phyloP scores from a whole-genome alignment of 1,284 basidiomycete genomes.

The Inonotus hispidus region DNA sequence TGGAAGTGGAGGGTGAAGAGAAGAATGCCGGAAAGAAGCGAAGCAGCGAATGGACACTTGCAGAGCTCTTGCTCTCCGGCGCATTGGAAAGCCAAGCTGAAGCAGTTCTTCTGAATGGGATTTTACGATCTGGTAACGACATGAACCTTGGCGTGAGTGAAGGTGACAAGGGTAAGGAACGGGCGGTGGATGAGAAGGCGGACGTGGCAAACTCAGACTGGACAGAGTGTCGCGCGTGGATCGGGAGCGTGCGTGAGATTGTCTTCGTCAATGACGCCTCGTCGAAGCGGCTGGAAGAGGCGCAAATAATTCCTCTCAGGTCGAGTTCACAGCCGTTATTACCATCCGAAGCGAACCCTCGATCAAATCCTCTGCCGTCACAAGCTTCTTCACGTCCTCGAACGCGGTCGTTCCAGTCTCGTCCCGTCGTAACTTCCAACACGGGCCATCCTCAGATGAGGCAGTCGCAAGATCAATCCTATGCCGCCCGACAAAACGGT shows the following conservation, averaged over 20 bases:
- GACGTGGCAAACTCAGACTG: not conserved
- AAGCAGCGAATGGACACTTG: slow-evolving; percentile 29
- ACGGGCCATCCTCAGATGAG: not conserved
- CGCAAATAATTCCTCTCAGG: not conserved
- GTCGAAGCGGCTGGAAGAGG: not conserved
- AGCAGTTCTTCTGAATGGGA: not conserved
- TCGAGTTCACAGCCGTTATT: not conserved
- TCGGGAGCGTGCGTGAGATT: slow-evolving; percentile 11
- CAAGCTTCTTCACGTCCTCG: not conserved
- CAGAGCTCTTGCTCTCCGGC: slow-evolving; percentile 33
- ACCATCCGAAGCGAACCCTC: not conserved
- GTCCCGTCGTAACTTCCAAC: not conserved
- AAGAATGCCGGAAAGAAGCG: slow-evolving; percentile 14
- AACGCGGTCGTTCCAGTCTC: not conserved
- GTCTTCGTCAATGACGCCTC: not conserved
- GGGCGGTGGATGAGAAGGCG: not conserved
- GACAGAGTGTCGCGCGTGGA: slow-evolving; percentile 14
- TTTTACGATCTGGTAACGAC: not conserved
- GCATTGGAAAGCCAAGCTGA: slow-evolving; percentile 26
- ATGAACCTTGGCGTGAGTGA: not conserved
- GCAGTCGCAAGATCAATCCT: not conserved
- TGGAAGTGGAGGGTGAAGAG: slow-evolving; percentile 1
- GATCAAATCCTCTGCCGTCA: not conserved
- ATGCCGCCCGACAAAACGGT: not conserved
- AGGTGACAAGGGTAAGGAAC: not conserved